phyloP scores from a whole-genome alignment of 805 yeast species.

The Yarrowia sp. region DNA sequence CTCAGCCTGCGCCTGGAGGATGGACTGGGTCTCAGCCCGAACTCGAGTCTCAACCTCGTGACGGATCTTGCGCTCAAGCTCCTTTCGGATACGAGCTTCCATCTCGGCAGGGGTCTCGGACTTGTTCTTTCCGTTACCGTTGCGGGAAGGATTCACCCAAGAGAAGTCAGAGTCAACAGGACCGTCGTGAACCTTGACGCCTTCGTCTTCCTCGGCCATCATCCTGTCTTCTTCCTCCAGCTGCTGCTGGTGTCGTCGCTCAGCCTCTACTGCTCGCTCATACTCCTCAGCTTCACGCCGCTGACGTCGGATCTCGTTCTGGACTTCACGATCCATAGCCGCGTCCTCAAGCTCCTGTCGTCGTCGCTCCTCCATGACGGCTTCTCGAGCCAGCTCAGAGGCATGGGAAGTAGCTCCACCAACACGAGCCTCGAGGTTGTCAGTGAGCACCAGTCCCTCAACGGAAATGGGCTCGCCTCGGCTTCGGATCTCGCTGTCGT shows the following conservation, averaged over 20 bases:
- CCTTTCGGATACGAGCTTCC: conserved; percentile 12
- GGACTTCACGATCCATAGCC: too few relatives aligned
- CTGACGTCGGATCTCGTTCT: too few relatives aligned
- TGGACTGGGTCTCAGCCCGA: conserved; percentile 13
- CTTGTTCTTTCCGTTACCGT: background rate
- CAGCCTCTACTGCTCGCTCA: background rate
- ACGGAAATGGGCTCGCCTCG: conserved; percentile 16
- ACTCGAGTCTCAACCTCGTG: background rate
- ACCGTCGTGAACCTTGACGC: background rate
- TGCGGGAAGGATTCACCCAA: background rate
- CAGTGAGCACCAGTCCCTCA: conserved; percentile 1
- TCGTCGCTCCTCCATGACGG: conserved; percentile 4
- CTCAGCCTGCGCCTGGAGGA: conserved; percentile 16
- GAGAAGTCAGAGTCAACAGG: background rate
- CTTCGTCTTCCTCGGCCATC: background rate
- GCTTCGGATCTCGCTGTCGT: conserved; percentile 12
- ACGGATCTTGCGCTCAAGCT: background rate
- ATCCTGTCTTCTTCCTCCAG: background rate
- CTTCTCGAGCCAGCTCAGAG: conserved; percentile 12
- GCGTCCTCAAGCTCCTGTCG: background rate
- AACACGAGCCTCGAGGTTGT: background rate
- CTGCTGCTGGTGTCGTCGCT: background rate
- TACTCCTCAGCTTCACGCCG: too few relatives aligned
- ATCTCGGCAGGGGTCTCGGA: conserved; percentile 10
- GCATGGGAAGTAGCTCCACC: conserved; percentile 13